phyloP scores from a whole-genome alignment of 2,329 filamentous ascomycete genomes.

The Penicillium sp. region DNA sequence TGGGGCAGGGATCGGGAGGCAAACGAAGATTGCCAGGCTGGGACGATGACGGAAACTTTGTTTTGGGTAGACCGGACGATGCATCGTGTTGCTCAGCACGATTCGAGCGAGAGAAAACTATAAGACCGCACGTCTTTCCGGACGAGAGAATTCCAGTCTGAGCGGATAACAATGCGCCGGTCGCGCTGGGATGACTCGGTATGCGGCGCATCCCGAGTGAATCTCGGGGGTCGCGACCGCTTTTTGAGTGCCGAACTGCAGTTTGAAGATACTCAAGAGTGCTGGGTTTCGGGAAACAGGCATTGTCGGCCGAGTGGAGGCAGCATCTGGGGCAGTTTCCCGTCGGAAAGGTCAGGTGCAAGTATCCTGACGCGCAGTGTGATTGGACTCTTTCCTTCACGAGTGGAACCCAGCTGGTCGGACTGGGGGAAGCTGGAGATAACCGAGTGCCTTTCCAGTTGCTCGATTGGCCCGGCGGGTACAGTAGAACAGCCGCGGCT shows the following conservation, averaged over 20 bases:
- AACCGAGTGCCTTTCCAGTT: not conserved
- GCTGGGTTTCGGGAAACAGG: slow-evolving; percentile 15
- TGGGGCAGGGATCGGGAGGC: not conserved
- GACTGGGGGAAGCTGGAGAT: not conserved
- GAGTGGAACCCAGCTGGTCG: not conserved
- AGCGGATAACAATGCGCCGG: slow-evolving; percentile 6
- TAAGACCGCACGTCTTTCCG: slow-evolving; percentile 16
- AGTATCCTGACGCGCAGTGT: not conserved
- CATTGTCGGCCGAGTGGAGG: slow-evolving; percentile 30
- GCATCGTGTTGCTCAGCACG: slow-evolving; percentile 12
- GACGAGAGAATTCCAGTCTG: slow-evolving; percentile 6
- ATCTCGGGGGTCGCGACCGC: not conserved
- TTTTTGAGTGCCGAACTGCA: slow-evolving; percentile 1
- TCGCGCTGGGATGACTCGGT: slow-evolving; percentile 18
- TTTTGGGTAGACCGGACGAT: slow-evolving; percentile 6
- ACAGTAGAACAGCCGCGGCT: slow-evolving; percentile 25
- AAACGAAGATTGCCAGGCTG: not conserved
- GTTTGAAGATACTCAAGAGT: not conserved
- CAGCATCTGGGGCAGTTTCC: slow-evolving; percentile 16
- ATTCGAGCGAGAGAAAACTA: slow-evolving; percentile 5
- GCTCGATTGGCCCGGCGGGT: slow-evolving; percentile 13
- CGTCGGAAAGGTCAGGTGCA: slow-evolving; percentile 24
- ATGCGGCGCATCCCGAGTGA: slow-evolving; percentile 24
- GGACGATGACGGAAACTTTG: slow-evolving; percentile 1
- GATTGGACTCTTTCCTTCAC: not conserved